Evolutionary conservation across 129 eudicot species (phyloP), one percentile per base, ranked within the genome.

Genomic region (Centrapalus pauciflorus): DNA sequence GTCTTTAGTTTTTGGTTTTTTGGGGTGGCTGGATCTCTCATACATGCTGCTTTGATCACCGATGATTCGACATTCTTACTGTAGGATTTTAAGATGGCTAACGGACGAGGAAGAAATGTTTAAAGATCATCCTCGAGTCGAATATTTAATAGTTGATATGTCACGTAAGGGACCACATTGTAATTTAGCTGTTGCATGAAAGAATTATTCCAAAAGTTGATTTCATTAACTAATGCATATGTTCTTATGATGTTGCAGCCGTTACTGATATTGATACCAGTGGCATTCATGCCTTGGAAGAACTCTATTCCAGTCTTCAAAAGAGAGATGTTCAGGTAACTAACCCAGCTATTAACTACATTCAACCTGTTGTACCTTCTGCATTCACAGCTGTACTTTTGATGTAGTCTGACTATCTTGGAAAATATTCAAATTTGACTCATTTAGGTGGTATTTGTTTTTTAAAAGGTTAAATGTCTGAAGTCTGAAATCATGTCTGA

Each of bases 231-330:
- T n/a, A n/a, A n/a, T n/a, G 17, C 0, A 21, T 54, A 66, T 7
- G 7, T 2, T 34, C 19, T 9, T 20, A 0, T 26, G 12, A 48
- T 57, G n/a, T 19, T 77, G 76, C 96, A 92, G 98, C 98, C 70
- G 96, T 92, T 34, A 88, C 93, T 3, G 98, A 92, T 55, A 88
- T 92, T 38, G 98, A 92, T 67, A 92, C 96, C 4, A 87, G 98
- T 65, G 98, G 98, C 21, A 88, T 88, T 64, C 95, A 88, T 72
- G 86, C 98, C 11, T 51, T 88, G 33, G 89, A 92, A 80, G 96
- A 88, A 67, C 30, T 92, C 14, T 17, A 79, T 52, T 45, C 62
- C 38, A 80, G 64, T 55, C 86, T 92, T 1, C 55, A 67, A 40
- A 92, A 88, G 72, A 92, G 71, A 50, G 72, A 82, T 3, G 56